Base-by-base conservation (phyloP, 2,329 filamentous ascomycete genomes). In the Esteya vermicola region DNA sequence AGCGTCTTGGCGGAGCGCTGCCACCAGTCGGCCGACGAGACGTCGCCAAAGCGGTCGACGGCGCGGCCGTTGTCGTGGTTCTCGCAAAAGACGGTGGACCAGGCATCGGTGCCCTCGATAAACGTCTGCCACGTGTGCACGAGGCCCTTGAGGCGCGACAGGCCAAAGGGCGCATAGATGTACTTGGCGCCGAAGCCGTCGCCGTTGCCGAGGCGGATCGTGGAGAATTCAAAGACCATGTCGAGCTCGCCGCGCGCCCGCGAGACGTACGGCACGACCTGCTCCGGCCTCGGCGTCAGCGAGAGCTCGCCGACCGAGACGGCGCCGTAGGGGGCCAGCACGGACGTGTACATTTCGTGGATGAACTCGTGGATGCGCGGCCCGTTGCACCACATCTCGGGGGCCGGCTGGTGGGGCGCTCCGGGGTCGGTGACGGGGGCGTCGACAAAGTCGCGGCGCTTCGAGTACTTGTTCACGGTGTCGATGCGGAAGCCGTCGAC, bases 401-500 rank as follows among this genome's bases (percentile, higher is more conserved):
- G 61, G 0, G 67, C 75, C 0, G 70, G 68, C 48, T 80, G 75
- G 42, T 60, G 64, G 6, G 57, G 58, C 5, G 59, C 54, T 38
- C 75, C 63, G 6, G 63, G 33, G 36, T 44, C 37, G 27, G 46
- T 37, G 7, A 50, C 38, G 1, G 73, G 68, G 0, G 74, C 76
- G 46, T 81, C 73, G 1, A 67, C 69, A 40, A 46, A 72, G 1
- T 58, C 61, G 3, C 63, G 62, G 0, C 66, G 65, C 51, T 84
- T 84, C 51, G 72, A 78, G 52, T 81, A 80, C 58, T 80, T 70
- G 56, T 83, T 83, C 56, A 84, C 78, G 1, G 78, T 78, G 50
- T 85, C 80, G 57, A 84, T 70, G n/a, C 80, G 69, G 62, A 84
- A 85, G 4, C 80, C 80, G 35, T 80, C 73, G 0, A 82, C 76